Evolutionary conservation across 371 early-diverging fungal genomes (phyloP).

Genomic region (Circinella umbellata): DNA sequence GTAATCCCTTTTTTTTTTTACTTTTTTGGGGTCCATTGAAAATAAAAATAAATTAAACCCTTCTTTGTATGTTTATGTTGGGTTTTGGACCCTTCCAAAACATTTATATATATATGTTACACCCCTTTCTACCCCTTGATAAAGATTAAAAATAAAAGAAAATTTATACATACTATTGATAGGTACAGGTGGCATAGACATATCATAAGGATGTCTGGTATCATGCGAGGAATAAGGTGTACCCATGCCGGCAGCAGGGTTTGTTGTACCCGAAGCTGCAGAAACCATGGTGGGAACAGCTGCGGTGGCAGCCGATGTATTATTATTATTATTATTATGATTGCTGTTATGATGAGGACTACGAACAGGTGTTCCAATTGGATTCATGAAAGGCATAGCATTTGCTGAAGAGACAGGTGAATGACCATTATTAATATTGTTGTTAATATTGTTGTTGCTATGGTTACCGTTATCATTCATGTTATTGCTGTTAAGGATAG

Average conservation of each 20-base stretch:
- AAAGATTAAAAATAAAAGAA: not conserved
- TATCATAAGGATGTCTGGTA: conserved; percentile 21
- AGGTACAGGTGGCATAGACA: conserved; percentile 16
- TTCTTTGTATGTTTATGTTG: no score
- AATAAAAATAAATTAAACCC: no score
- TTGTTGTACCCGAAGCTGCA: conserved; percentile 17
- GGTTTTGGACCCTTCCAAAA: no score
- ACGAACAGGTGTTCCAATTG: conserved; percentile 16
- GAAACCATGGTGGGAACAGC: conserved; percentile 9
- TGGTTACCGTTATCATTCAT: not conserved
- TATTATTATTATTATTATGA: not conserved
- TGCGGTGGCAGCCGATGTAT: conserved; percentile 1
- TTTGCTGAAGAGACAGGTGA: conserved; percentile 6
- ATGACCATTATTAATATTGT: no score
- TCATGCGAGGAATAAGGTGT: conserved; percentile 13
- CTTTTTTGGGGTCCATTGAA: no score
- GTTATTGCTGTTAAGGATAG: conserved; percentile 9
- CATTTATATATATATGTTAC: no score
- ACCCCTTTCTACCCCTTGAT: no score
- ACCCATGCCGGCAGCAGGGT: conserved; percentile 8
- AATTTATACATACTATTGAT: conserved; percentile 20
- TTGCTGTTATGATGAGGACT: conserved; percentile 13
- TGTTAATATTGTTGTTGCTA: conserved; percentile 17
- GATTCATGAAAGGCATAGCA: conserved; percentile 9
- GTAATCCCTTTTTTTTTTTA: no score